Evolutionary conservation across 225 moss, liverwort and hornwort species (phyloP).

Genomic region (Physcomitrium patens): DNA sequence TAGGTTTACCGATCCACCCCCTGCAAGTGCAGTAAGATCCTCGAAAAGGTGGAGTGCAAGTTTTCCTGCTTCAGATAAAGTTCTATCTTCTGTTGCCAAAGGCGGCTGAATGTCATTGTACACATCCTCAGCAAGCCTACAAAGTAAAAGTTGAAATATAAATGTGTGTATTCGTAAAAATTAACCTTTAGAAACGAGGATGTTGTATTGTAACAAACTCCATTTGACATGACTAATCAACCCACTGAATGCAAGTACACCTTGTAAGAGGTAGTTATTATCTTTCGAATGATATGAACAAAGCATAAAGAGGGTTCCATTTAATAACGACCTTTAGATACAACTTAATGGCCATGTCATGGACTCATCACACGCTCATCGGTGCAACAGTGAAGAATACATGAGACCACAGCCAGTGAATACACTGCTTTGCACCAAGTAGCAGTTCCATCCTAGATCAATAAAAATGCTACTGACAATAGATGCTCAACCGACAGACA

Average conservation of each 20-base stretch:
- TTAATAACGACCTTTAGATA: not conserved
- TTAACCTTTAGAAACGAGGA: slow-evolving; percentile 14
- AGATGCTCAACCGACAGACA: slow-evolving; percentile 22
- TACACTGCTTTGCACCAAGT: too few species aligned
- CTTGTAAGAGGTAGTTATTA: slow-evolving; percentile 2
- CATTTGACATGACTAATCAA: slow-evolving; percentile 9
- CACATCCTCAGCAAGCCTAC: slow-evolving; percentile 73
- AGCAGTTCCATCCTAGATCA: too few species aligned
- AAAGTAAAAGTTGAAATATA: slow-evolving; percentile 22
- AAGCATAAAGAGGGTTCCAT: slow-evolving; percentile 10
- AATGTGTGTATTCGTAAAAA: slow-evolving; percentile 21
- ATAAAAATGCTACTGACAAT: not conserved
- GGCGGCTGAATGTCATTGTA: slow-evolving; percentile 62
- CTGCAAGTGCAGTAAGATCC: slow-evolving; percentile 89
- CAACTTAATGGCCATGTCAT: slow-evolving; percentile 3
- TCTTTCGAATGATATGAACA: not conserved
- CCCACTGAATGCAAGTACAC: slow-evolving; percentile 3
- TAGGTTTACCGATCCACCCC: slow-evolving; percentile 67
- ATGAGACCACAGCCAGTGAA: not conserved
- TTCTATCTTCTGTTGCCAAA: slow-evolving; percentile 52
- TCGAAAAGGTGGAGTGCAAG: slow-evolving; percentile 91
- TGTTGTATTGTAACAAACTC: slow-evolving; percentile 8
- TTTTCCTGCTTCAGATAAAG: slow-evolving; percentile 76
- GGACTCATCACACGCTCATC: slow-evolving; percentile 21
- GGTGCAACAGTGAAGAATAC: slow-evolving; percentile 4